Evolutionary conservation across 352 stramenopile genomes (phyloP).

Genomic region (Phytopythium delawarense): DNA sequence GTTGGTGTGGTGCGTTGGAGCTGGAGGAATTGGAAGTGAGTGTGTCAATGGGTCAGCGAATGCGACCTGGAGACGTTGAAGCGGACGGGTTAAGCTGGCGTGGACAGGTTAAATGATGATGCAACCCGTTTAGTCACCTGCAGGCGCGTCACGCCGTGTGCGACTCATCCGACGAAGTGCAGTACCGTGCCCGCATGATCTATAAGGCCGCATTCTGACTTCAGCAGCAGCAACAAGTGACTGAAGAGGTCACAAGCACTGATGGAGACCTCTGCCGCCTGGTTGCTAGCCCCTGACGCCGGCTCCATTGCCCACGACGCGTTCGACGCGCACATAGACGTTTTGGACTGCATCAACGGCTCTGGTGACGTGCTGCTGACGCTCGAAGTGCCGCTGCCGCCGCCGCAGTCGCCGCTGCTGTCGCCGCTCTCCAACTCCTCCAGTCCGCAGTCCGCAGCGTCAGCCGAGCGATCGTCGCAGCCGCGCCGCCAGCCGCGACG

Average conservation of each 20-base stretch:
- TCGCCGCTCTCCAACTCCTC: background rate
- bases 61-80: background rate
- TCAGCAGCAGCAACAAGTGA: too few species aligned
- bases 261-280: background rate
- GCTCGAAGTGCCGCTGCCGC: background rate
- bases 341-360: background rate
- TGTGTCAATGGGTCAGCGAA: background rate
- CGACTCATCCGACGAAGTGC: background rate
- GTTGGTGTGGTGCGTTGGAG: background rate
- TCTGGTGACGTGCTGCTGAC: background rate
- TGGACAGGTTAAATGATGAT: background rate
- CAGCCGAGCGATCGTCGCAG: background rate
- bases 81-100: background rate
- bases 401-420: background rate
- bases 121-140: background rate
- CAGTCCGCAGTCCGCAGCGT: background rate
- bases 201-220: background rate
- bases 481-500: background rate
- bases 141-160: background rate
- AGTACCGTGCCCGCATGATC: background rate
- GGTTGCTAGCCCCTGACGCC: background rate
- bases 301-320: background rate
- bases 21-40: conserved; percentile 3
- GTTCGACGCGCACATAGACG: background rate
- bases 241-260: too few species aligned